A percentile compares a stretch with the other conserved stretches of the same genome.
These are phyloP conservation scores for Oldenlandia corymbosa DNA, from an alignment of 257 asterid genomes.

Conservation along the genomic window DNA sequence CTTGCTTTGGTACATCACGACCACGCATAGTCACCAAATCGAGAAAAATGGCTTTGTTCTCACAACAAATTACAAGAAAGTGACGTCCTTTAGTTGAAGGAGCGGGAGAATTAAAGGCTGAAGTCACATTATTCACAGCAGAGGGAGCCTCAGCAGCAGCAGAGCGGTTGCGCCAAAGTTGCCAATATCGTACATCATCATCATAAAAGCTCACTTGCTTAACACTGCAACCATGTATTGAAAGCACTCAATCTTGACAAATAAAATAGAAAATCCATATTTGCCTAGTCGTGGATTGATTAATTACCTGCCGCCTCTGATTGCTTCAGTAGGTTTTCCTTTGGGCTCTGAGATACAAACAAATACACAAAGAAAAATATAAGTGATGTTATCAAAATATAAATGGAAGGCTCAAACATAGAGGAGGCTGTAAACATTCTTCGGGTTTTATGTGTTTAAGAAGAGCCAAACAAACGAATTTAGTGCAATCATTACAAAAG, in stretches of 20 bases:
- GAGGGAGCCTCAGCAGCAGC: slow-evolving; percentile 97
- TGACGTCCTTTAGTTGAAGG: slow-evolving; percentile 96
- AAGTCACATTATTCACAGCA: slow-evolving; percentile 68
- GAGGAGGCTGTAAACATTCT: not conserved
- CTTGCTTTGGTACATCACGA: slow-evolving; percentile 97
- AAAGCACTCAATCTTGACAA: slow-evolving; percentile 25
- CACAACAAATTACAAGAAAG: slow-evolving; percentile 95
- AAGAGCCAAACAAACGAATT: not conserved
- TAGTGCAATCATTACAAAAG: not conserved
- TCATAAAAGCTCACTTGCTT: slow-evolving; percentile 98
- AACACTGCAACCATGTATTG: slow-evolving; percentile 64
- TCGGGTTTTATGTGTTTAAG: not conserved
- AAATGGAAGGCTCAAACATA: not conserved
- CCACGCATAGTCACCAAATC: slow-evolving; percentile 99
- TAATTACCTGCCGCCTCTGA: slow-evolving; percentile 92
- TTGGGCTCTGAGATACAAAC: slow-evolving; percentile 47
- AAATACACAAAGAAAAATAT: slow-evolving; percentile 15
- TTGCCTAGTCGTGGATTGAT: slow-evolving; percentile 15
- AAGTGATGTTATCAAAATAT: not conserved
- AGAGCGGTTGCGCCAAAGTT: slow-evolving; percentile 76
- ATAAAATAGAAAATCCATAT: not conserved
- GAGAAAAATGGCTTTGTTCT: slow-evolving; percentile 90
- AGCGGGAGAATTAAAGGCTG: slow-evolving; percentile 81
- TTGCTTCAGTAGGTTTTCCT: slow-evolving; percentile 94
- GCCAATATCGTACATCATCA: slow-evolving; percentile 95